These are phyloP conservation scores for Cutaneotrichosporon mucoides DNA, from an alignment of 1,284 basidiomycete species.

Conservation along the genomic window DNA sequence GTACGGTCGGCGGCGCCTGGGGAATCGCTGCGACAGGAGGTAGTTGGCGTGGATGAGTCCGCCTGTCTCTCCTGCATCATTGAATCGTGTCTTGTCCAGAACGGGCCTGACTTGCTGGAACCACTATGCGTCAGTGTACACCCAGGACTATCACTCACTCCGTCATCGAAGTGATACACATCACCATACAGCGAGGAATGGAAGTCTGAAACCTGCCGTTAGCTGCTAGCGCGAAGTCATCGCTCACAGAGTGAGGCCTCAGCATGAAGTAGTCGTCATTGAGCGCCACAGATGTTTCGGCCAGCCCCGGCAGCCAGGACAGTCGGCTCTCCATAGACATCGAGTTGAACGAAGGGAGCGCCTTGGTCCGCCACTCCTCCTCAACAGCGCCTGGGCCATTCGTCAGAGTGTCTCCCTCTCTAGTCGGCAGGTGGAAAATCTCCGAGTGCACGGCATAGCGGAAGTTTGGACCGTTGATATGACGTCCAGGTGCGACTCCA, in stretches of 20 bases:
- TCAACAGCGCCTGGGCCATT: conserved; percentile 29
- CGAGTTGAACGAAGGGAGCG: conserved; percentile 46
- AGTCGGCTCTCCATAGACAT: conserved; percentile 45
- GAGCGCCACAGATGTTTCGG: conserved; percentile 35
- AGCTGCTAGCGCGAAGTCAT: neutral
- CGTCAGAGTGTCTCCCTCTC: conserved; percentile 20
- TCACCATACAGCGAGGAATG: conserved; percentile 43
- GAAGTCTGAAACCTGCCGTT: conserved; percentile 36
- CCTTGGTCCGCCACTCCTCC: conserved; percentile 32
- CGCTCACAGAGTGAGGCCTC: neutral
- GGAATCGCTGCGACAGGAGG: conserved; percentile 41
- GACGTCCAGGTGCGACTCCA: neutral
- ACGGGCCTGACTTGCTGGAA: conserved; percentile 36
- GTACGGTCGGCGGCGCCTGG: conserved; percentile 40
- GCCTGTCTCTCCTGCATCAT: conserved; percentile 39
- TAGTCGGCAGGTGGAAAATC: conserved; percentile 40
- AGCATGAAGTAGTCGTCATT: conserved; percentile 44
- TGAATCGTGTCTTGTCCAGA: conserved; percentile 30
- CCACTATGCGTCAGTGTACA: conserved; percentile 14
- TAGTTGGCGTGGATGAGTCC: conserved; percentile 46
- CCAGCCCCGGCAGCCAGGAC: conserved; percentile 43
- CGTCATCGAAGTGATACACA: conserved; percentile 41
- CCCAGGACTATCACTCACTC: conserved; percentile 16
- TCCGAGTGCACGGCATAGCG: conserved; percentile 42
- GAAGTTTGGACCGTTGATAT: conserved; percentile 24